These are phyloP conservation scores for Cyclotella atomus DNA, from an alignment of 108 stramenopile genomes.

Conservation along the genomic window DNA sequence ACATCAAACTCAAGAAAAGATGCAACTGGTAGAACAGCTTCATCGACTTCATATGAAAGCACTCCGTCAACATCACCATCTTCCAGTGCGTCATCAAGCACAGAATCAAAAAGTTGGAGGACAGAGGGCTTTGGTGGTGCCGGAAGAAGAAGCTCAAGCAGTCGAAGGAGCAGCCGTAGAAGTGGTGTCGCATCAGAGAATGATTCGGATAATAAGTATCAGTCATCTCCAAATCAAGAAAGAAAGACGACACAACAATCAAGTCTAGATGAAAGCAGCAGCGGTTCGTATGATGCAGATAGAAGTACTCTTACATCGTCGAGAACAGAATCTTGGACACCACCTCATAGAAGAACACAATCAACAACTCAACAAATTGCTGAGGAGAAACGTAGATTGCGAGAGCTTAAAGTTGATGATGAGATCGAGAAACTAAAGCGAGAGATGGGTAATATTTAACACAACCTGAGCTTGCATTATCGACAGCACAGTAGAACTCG, in stretches of 20 bases:
- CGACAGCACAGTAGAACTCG: too few species aligned
- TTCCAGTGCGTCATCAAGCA: conserved; percentile 13
- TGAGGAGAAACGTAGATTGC: conserved; percentile 68
- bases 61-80: conserved; percentile 14
- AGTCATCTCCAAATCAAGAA: not conserved
- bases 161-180: conserved; percentile 44
- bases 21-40: conserved; percentile 6
- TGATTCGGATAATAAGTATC: not conserved
- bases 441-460: conserved; percentile 73
- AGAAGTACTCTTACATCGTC: conserved; percentile 13
- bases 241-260: conserved; percentile 1
- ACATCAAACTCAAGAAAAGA: conserved; percentile 8
- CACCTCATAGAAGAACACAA: conserved; percentile 79
- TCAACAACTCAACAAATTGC: conserved; percentile 50
- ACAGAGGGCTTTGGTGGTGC: conserved; percentile 48
- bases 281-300: not conserved
- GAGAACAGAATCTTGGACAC: conserved; percentile 42
- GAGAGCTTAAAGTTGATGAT: conserved; percentile 86
- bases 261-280: not conserved
- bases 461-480: not conserved
- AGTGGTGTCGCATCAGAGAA: conserved; percentile 7
- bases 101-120: conserved; percentile 49
- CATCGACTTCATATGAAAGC: conserved; percentile 33
- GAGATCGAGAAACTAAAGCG: conserved; percentile 87
- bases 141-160: conserved; percentile 43